phyloP scores from a whole-genome alignment of 306 rosid species.

The Gastrolobium bilobum region DNA sequence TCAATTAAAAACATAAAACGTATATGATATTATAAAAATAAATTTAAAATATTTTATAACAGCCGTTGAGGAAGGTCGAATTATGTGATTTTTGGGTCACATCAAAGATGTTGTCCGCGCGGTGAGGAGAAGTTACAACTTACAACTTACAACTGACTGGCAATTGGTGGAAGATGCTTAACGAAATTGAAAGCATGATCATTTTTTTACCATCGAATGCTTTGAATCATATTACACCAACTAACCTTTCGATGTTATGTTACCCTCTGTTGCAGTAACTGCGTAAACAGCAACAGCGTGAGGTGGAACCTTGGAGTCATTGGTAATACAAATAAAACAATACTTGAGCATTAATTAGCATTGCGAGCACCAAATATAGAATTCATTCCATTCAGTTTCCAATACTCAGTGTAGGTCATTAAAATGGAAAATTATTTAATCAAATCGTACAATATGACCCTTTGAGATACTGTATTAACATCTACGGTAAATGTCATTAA shows the following conservation, averaged over 20 bases:
- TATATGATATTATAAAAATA: too few relatives aligned
- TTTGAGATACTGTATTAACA: conserved; percentile 21
- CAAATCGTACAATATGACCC: conserved; percentile 20
- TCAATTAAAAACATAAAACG: too few relatives aligned
- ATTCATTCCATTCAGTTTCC: conserved; percentile 30
- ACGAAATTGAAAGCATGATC: conserved; percentile 23
- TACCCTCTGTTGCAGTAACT: conserved; percentile 67
- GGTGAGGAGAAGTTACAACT: too few relatives aligned
- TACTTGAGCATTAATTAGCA: conserved; percentile 34
- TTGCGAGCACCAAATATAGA: conserved; percentile 9
- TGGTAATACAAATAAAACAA: conserved; percentile 22
- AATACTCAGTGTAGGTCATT: conserved; percentile 30
- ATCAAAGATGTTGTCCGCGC: too few relatives aligned
- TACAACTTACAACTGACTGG: too few relatives aligned
- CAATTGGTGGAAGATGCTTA: conserved; percentile 13
- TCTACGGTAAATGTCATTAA: conserved; percentile 3
- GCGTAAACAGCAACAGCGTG: conserved; percentile 74
- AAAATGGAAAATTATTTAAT: conserved; percentile 22
- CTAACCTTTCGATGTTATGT: conserved; percentile 76
- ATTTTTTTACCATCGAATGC: conserved; percentile 38
- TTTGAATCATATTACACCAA: conserved; percentile 12
- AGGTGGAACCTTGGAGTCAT: conserved; percentile 73
- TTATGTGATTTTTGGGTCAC: too few relatives aligned
- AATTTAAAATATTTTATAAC: too few relatives aligned
- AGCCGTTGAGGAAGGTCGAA: too few relatives aligned